Conservation (phyloP, 352 stramenopile species). For the Pythium phragmiticola region DNA sequence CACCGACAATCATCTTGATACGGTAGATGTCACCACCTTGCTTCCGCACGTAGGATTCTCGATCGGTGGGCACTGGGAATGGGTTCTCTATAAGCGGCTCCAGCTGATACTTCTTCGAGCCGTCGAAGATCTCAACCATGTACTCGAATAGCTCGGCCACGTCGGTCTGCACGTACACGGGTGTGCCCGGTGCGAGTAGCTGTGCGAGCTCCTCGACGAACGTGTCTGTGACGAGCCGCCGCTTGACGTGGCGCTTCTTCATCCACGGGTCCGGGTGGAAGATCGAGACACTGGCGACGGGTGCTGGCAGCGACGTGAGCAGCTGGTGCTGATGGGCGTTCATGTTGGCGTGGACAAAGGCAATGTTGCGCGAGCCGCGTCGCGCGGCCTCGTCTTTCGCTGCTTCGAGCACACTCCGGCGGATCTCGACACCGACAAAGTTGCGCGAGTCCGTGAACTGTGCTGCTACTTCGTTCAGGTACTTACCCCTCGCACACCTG, state of each 20-base stretch:
- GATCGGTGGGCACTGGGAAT: constrained; percentile 68
- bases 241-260: constrained; percentile 87
- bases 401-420: constrained; percentile 69
- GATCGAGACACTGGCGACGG: constrained; percentile 76
- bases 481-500: constrained; percentile 62
- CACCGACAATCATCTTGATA: constrained; percentile 18
- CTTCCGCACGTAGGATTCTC: constrained; percentile 63
- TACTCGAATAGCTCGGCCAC: constrained; percentile 81
- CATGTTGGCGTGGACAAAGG: constrained; percentile 84
- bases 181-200: constrained; percentile 50
- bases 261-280: constrained; percentile 89
- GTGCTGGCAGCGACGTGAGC: constrained; percentile 54
- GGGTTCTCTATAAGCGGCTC: constrained; percentile 50
- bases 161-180: constrained; percentile 82
- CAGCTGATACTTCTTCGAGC: constrained; percentile 40
- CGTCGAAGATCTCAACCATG: constrained; percentile 80
- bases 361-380: constrained; percentile 58
- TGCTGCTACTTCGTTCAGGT: constrained; percentile 66
- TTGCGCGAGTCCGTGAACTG: constrained; percentile 40
- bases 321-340: constrained; percentile 71
- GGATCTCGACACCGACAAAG: constrained; percentile 86
- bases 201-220: constrained; percentile 66
- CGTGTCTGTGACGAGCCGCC: constrained; percentile 64
- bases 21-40: constrained; percentile 76
- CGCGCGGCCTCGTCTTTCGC: constrained; percentile 43